Evolutionary conservation across 148 eudicot species (phyloP), one percentile per base, ranked within the genome.

Genomic region (Tetragonia tetragonoides): DNA sequence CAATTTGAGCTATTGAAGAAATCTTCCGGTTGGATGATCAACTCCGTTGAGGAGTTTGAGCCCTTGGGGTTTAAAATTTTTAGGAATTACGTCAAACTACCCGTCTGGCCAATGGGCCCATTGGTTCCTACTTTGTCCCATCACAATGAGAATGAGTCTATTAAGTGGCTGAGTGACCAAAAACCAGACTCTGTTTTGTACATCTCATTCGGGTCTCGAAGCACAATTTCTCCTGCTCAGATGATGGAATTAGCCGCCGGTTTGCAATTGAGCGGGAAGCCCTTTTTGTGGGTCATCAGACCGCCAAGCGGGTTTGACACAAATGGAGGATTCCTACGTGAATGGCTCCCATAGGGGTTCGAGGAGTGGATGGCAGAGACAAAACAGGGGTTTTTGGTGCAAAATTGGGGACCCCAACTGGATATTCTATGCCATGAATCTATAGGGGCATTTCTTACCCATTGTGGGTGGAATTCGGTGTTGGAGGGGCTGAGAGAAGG

Each of bases 161-260:
- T 88, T 1, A 66, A 77, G 49, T 94, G 93, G 91, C 77, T 92
- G 4, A 89, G 86, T 40, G 49, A n/a, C 0, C 85, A 84, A 10
- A 75, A 81, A 0, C 71, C 78, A 9, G 77, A 66, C 16, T 89
- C 94, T 1, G 94, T 92, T 10, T 78, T 92, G 20, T 91, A 83
- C 86, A 84, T 92, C 6, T 91, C 93, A 60, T 95, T 95, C 59
- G 98, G 97, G 67, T 95, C 97, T 0, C 98, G 92, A 72, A 92
- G 90, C 82, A 86, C 90, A 0, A 85, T 94, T 7, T 80, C 81
- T 21, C 78, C 85, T 14, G 11, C 85, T 59, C 98, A 94, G 41
- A 94, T 94, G 97, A 90, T 90, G 92, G 93, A 88, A 61, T 75
- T 94, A n/a, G 97, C 95, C 0, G 68, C 51, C 34, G 97, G 98